Evolutionary conservation across 371 early-diverging fungal species (phyloP), one percentile per base, ranked within the genome.

Genomic region (Syncephalastrum sp.): DNA sequence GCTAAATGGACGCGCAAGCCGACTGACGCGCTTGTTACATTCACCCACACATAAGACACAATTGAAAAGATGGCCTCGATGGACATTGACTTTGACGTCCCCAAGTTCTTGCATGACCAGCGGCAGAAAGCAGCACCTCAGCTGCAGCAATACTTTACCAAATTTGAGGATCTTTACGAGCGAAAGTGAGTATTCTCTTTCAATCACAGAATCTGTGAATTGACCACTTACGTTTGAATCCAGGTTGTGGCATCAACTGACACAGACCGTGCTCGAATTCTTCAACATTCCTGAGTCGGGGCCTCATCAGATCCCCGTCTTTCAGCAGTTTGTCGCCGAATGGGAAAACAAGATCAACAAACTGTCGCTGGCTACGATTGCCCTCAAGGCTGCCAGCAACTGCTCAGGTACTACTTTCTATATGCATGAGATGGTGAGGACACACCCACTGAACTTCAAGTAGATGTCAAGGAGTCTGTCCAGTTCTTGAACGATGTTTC

Each of bases 181-280:
- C 79, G 89, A 72, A 97, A 95, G 96, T 93, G 82, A 64, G 91
- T 65, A 47, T 17, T 33, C 27, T 2, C 38, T 33, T 33, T 12
- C 12, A 33, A 33, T 10, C 38, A 10, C 5, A 33, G 2, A 14
- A 27, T 43, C 47, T 45, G 33, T 46, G 12, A 24, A 49, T 54
- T 23, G 21, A 5, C 53, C 25, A 16, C 56, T 50, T 13, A 53
- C 47, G 42, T 21, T 47, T 55, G 43, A 15, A 10, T 16, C 29
- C 50, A 96, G 97, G 71, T 81, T 98, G 50, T 98, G 97, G 97
- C 99, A 98, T 74, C 99, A 98, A 69, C 82, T 98, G 60, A 97
- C 98, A 21, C 55, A 86, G 48, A 70, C 74, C 41, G 75, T 95
- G 4, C 80, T 92, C 56, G 82, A 83, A 41, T 94, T 96, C 65